These are phyloP conservation scores for Kitagawia praeruptora DNA, from an alignment of 129 eudicot genomes.

Conservation along the genomic window DNA sequence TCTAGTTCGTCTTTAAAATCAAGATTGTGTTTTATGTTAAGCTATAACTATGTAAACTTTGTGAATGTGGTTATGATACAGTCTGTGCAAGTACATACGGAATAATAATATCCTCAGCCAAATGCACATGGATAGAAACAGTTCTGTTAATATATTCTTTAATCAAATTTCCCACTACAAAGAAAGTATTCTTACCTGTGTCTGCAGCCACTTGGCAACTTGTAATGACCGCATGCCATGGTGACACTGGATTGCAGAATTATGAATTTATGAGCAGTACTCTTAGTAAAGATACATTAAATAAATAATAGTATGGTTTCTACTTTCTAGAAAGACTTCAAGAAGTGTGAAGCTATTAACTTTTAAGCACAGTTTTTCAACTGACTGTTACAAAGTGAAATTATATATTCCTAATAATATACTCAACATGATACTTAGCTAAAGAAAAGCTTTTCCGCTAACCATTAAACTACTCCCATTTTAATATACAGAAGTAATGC, in stretches of 20 bases:
- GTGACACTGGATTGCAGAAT: slow-evolving; percentile 59
- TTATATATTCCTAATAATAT: background rate
- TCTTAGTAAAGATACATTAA: background rate
- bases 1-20: background rate
- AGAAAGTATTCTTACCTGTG: slow-evolving; percentile 46
- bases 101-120: background rate
- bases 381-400: background rate
- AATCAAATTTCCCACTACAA: background rate
- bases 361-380: background rate
- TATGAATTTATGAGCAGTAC: slow-evolving; percentile 15
- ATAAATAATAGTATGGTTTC: background rate
- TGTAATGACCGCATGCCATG: slow-evolving; percentile 92
- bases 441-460: background rate
- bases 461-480: background rate
- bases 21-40: background rate
- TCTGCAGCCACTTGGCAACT: slow-evolving; percentile 97
- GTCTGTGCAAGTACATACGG: background rate
- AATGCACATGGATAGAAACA: background rate
- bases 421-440: background rate
- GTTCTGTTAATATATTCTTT: background rate
- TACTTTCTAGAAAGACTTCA: background rate
- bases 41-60: background rate
- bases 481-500: background rate
- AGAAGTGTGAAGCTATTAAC: background rate
- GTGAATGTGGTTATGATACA: background rate